Percentiles rank a stretch among this genome's conserved stretches.
phyloP scores from a whole-genome alignment of 2,329 filamentous ascomycete genomes.

The Penicillium sp. region DNA sequence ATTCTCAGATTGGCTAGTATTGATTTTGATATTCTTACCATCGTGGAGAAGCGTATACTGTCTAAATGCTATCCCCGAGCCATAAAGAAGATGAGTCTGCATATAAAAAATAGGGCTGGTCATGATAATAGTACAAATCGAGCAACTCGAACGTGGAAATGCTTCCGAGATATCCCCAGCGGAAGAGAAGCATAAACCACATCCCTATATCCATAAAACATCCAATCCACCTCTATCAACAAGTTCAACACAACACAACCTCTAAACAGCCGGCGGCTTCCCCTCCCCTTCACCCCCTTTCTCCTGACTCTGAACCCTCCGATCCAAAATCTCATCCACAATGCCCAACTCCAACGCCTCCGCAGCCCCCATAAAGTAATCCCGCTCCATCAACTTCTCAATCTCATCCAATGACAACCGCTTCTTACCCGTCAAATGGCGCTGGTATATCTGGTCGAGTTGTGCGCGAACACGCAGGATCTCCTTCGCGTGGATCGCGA shows the following conservation, averaged over 20 bases:
- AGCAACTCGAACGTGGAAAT: not conserved
- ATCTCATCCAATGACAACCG: conserved; percentile 79
- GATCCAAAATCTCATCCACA: conserved; percentile 81
- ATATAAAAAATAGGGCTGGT: not conserved
- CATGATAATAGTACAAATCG: conserved; percentile 20
- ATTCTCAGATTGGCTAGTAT: too few species aligned
- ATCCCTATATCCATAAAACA: not conserved
- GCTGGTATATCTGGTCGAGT: conserved; percentile 87
- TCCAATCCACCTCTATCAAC: not conserved
- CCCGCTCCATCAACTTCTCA: conserved; percentile 94
- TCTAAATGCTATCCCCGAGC: not conserved
- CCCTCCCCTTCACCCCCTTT: conserved; percentile 32
- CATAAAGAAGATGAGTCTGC: not conserved
- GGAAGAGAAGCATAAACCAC: not conserved
- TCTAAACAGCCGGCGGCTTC: conserved; percentile 31
- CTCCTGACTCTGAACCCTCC: conserved; percentile 42
- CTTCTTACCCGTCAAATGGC: conserved; percentile 75
- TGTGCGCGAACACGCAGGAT: conserved; percentile 85
- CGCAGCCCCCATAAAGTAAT: conserved; percentile 88
- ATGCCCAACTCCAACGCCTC: conserved; percentile 91
- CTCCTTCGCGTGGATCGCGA: conserved; percentile 96
- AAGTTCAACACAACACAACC: not conserved
- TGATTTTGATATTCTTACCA: too few species aligned
- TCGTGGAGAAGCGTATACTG: too few species aligned
- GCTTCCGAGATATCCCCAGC: not conserved